These are phyloP conservation scores for Oryza brachyantha DNA, from an alignment of 176 grass and related monocot species.

Conservation along the genomic window DNA sequence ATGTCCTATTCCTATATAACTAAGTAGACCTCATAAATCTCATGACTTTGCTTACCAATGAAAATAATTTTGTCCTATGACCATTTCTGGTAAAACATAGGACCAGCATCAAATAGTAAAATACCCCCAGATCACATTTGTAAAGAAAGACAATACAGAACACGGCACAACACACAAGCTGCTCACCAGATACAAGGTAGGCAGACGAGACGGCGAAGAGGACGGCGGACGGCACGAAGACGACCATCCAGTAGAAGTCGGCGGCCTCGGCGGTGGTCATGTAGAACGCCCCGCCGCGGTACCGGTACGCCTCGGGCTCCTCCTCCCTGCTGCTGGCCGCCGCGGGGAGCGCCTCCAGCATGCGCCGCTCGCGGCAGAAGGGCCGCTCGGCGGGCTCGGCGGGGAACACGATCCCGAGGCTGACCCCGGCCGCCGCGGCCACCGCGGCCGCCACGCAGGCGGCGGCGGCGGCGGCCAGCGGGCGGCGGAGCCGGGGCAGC, in stretches of 20 bases:
- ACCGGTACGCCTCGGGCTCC: constrained; percentile 76
- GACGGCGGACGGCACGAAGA: constrained; percentile 69
- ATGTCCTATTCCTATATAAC: background rate
- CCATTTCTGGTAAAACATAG: background rate
- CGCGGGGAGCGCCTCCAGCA: constrained; percentile 72
- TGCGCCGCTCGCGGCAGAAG: constrained; percentile 75
- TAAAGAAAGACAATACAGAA: background rate
- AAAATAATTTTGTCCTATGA: background rate
- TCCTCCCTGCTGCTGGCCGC: constrained; percentile 54
- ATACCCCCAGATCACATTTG: background rate
- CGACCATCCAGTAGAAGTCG: constrained; percentile 96
- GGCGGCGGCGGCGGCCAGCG: constrained; percentile 40
- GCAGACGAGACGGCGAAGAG: constrained; percentile 59
- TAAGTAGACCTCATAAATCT: background rate
- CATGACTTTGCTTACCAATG: background rate
- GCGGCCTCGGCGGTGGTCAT: constrained; percentile 90
- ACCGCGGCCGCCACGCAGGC: constrained; percentile 43
- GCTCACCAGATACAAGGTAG: constrained; percentile 71
- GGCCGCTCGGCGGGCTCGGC: constrained; percentile 65
- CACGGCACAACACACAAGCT: background rate
- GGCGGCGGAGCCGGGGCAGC: constrained; percentile 55
- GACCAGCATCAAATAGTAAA: background rate
- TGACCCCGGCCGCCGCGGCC: constrained; percentile 44
- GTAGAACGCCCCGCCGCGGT: constrained; percentile 77
- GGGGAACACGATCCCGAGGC: constrained; percentile 82